These are phyloP conservation scores for Chlorella sp. DNA, from an alignment of 139 green algal genomes.

Conservation along the genomic window DNA sequence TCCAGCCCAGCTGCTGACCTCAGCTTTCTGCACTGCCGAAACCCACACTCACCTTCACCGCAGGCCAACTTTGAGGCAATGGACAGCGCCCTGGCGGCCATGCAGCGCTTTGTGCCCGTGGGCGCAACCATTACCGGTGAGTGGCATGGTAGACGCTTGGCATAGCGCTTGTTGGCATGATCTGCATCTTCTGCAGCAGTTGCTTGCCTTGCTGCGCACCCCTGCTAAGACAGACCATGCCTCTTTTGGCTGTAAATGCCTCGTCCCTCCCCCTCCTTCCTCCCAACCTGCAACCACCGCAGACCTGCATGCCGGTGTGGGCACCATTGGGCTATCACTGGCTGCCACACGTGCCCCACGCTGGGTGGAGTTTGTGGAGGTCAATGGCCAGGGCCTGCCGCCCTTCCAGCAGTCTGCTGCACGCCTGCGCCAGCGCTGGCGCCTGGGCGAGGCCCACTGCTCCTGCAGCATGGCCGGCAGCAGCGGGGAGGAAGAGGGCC, in stretches of 20 bases:
- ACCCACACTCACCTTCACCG: too few species aligned
- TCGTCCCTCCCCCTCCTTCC: too few species aligned
- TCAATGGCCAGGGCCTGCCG: constrained; percentile 59
- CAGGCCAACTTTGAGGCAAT: constrained; percentile 80
- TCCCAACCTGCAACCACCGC: neutral
- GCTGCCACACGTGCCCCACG: constrained; percentile 32
- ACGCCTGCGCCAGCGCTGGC: constrained; percentile 9
- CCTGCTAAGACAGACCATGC: too few species aligned
- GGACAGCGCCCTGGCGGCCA: constrained; percentile 50
- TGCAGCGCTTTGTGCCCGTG: constrained; percentile 48
- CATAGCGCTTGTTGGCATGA: too few species aligned
- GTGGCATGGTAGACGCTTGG: too few species aligned
- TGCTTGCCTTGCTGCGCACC: too few species aligned
- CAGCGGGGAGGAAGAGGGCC: neutral
- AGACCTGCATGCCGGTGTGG: constrained; percentile 84
- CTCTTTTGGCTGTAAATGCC: too few species aligned
- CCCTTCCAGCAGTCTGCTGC: constrained; percentile 51
- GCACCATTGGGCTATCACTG: constrained; percentile 81
- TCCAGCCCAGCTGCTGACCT: too few species aligned
- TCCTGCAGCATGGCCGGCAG: neutral
- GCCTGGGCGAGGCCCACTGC: neutral
- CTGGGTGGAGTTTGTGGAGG: constrained; percentile 68
- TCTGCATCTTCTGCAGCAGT: too few species aligned
- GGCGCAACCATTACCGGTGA: constrained; percentile 40
- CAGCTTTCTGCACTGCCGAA: too few species aligned